Evolutionary conservation across 2,329 filamentous ascomycete genomes (phyloP), one percentile per base, ranked within the genome.

Genomic region (Domatiomyces globalis): DNA sequence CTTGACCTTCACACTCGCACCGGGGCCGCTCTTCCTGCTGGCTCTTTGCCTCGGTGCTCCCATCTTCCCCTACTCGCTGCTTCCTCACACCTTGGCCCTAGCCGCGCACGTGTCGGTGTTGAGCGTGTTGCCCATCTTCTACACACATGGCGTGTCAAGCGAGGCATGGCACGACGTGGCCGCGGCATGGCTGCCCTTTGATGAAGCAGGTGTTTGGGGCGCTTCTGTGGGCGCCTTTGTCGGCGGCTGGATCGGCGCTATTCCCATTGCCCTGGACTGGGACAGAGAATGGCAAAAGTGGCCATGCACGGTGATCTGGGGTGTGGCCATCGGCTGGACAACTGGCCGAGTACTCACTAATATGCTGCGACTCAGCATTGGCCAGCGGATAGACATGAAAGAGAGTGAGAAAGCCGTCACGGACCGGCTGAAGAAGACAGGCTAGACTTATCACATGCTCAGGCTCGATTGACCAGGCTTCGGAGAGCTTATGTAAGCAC

Each of bases 211-310:
- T n/a, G 80, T 86, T 0, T 92, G 87, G 69, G 90, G 88, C 2
- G 87, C 80, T 1, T 75, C 87, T 8, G 67, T 89, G n/a, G 92
- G 92, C 4, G 81, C 81, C 0, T 71, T 84, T 22, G 62, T 90
- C 1, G 92, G 92, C 5, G 87, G 87, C 43, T 96, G 92, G 92
- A 71, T 95, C 43, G 92, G 92, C 2, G 92, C 92, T 6, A 80
- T 96, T 49, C 92, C 94, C 0, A 96, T 98, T 60, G 92, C 92
- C 1, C 72, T 98, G 59, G 92, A 98, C 66, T 96, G 90, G 90
- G 92, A 98, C 66, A 81, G 92, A n/a, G 88, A 94, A 61, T 98
- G 92, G 92, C 92, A 98, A 77, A 86, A 84, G 67, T 98, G 90
- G 85, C 92, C 92, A 0, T 83, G 96, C 46, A 98, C 92, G 0